These are phyloP conservation scores for Nannochloropsis gaditana DNA, from an alignment of 108 stramenopile species.

Conservation along the genomic window DNA sequence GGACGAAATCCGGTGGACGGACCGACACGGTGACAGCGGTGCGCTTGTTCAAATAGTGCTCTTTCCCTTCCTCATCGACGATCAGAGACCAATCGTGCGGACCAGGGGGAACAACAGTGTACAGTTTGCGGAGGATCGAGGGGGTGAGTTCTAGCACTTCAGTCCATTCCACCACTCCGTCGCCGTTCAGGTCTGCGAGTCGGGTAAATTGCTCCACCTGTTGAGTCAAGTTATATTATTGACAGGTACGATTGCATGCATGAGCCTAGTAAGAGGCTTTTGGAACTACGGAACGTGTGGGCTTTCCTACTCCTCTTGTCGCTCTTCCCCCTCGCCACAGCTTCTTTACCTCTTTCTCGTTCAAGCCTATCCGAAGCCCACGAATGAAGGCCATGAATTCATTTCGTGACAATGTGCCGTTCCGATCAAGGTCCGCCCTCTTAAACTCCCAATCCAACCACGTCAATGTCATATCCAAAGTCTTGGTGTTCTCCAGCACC, in stretches of 20 bases:
- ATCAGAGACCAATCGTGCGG: conserved; percentile 21
- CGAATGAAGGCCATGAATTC: background rate
- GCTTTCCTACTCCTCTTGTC: too few relatives aligned
- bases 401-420: background rate
- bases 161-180: background rate
- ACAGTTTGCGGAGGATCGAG: conserved; percentile 4
- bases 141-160: background rate
- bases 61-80: background rate
- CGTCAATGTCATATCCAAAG: background rate
- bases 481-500: conserved; percentile 14
- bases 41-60: conserved; percentile 22
- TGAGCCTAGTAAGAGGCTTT: too few relatives aligned
- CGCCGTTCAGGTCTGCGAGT: background rate
- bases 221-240: too few relatives aligned
- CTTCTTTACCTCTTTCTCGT: background rate
- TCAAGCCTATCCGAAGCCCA: background rate
- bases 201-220: background rate
- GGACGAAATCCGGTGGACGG: background rate
- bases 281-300: too few relatives aligned
- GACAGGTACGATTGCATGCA: too few relatives aligned
- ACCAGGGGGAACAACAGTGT: background rate
- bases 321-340: background rate
- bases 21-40: background rate
- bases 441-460: conserved; percentile 20
- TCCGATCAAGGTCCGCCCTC: conserved; percentile 15